phyloP scores from a whole-genome alignment of 169 alveolate genomes.

The Cryptosporidium meleagridis region DNA sequence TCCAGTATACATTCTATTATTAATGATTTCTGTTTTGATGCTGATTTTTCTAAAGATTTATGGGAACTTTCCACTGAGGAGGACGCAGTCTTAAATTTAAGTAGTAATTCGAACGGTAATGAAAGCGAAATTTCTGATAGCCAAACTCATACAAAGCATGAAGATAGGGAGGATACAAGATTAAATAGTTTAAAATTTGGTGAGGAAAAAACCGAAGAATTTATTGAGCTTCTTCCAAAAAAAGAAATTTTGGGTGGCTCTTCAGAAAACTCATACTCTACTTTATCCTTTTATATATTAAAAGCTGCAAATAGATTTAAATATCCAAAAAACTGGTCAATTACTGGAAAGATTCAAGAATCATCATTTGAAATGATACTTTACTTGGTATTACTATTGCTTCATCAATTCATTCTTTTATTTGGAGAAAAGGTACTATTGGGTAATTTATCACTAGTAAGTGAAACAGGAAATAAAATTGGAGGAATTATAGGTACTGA shows the following conservation, averaged over 20 bases:
- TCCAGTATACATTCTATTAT: conserved; percentile 23
- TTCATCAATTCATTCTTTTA: conserved; percentile 24
- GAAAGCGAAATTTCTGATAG: background rate
- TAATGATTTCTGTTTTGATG: conserved; percentile 20
- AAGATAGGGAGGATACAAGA: background rate
- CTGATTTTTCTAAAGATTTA: conserved; percentile 44
- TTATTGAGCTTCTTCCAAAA: conserved; percentile 15
- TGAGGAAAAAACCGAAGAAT: background rate
- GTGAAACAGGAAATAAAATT: background rate
- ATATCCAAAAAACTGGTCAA: conserved; percentile 27
- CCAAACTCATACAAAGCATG: background rate
- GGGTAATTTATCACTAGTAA: background rate
- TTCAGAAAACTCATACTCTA: conserved; percentile 21
- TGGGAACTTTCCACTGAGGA: conserved; percentile 49
- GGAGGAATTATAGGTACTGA: background rate
- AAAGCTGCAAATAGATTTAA: conserved; percentile 54
- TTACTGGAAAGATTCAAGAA: background rate
- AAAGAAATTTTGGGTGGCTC: background rate
- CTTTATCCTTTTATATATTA: conserved; percentile 24
- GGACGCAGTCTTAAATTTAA: conserved; percentile 1
- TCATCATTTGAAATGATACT: conserved; percentile 40
- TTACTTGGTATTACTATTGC: background rate
- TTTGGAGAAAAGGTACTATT: conserved; percentile 59
- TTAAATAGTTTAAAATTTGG: background rate
- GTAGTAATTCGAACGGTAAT: background rate